phyloP scores from a whole-genome alignment of 2,329 filamentous ascomycete species.

The Aciculosporium take region DNA sequence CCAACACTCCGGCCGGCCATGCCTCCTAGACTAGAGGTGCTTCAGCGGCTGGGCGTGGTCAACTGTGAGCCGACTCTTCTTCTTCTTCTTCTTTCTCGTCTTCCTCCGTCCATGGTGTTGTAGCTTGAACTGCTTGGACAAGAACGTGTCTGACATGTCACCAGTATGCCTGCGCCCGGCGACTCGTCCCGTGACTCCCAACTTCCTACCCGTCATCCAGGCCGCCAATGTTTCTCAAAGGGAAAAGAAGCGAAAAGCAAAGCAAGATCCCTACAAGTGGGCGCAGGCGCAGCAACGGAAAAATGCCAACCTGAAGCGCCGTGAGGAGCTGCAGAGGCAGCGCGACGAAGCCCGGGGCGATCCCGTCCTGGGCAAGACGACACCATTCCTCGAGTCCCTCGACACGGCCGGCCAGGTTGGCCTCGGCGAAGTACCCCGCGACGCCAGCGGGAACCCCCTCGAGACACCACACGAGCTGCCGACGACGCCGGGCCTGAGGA shows the following conservation, averaged over 20 bases:
- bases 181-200: slow-evolving; percentile 29
- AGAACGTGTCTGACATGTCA: not conserved
- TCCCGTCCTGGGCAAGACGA: slow-evolving; percentile 63
- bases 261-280: slow-evolving; percentile 69
- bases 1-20: slow-evolving; percentile 28
- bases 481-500: slow-evolving; percentile 44
- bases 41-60: slow-evolving; percentile 44
- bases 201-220: slow-evolving; percentile 45
- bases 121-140: too few relatives aligned
- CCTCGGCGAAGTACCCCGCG: slow-evolving; percentile 20
- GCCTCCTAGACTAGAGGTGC: slow-evolving; percentile 51
- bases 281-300: slow-evolving; percentile 74
- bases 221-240: slow-evolving; percentile 48
- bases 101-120: too few relatives aligned
- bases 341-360: slow-evolving; percentile 56
- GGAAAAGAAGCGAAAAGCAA: slow-evolving; percentile 50
- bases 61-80: slow-evolving; percentile 34
- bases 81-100: too few relatives aligned
- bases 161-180: slow-evolving; percentile 48
- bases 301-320: slow-evolving; percentile 65
- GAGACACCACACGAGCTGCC: slow-evolving; percentile 28
- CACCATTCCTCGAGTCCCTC: slow-evolving; percentile 73
- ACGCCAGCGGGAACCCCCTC: slow-evolving; percentile 27
- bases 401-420: slow-evolving; percentile 44
- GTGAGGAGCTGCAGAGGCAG: slow-evolving; percentile 50